A percentile compares a stretch with the other conserved stretches of the same genome.
phyloP scores from a whole-genome alignment of 495 filamentous ascomycete genomes.

The Oidiodendron maius region DNA sequence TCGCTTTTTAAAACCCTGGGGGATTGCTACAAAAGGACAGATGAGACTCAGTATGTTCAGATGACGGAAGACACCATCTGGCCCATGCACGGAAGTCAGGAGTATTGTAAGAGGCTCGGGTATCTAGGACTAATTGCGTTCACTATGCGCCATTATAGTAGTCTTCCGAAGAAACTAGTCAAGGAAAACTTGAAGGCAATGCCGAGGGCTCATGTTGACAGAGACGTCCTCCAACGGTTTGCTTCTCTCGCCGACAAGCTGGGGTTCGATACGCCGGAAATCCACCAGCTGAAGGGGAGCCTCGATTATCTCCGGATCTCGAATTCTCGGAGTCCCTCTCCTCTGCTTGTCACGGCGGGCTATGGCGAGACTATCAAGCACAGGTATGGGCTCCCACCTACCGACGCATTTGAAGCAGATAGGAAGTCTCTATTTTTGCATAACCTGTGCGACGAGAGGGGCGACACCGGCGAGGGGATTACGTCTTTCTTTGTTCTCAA shows the following conservation, averaged over 20 bases:
- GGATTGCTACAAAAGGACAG: no score
- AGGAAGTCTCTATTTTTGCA: no score
- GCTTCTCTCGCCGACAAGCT: neutral
- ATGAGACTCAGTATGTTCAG: no score
- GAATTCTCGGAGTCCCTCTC: neutral
- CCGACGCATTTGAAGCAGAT: no score
- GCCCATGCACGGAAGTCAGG: no score
- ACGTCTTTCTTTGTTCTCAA: no score
- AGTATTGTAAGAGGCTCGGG: neutral
- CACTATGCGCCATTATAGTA: neutral
- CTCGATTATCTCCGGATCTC: neutral
- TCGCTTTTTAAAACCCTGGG: no score
- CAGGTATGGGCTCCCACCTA: neutral
- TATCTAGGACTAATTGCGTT: neutral
- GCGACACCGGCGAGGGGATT: no score
- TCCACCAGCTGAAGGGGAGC: neutral
- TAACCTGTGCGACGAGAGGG: no score
- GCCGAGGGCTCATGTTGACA: neutral
- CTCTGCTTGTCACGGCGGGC: neutral
- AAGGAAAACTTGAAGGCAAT: constrained; percentile 1
- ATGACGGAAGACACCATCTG: no score
- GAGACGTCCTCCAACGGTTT: constrained; percentile 1
- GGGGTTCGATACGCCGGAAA: neutral
- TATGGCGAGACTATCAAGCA: neutral
- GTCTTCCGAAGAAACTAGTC: neutral